Base-by-base conservation (phyloP, 2,329 filamentous ascomycete species). In the Trichoderma citrinoviride region DNA sequence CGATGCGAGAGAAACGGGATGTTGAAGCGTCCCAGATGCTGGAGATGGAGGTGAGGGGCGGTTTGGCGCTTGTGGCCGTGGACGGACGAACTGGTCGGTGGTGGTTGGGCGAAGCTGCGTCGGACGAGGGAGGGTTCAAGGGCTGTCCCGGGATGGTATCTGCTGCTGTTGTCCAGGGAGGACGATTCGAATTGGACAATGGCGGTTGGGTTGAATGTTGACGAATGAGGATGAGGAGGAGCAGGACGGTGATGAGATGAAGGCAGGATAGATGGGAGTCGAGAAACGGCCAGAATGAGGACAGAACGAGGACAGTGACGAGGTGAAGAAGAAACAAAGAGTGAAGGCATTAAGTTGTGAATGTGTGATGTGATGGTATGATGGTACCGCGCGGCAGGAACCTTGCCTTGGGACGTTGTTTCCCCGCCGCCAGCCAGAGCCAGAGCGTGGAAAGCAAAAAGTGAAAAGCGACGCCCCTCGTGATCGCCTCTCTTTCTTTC, bases 41-140 rank as follows among this genome's bases (percentile, higher is more conserved):
- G 41, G 58, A 54, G 47, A 62, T 52, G 60, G 60, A 62, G 47
- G 60, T 54, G 60, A 62, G 60, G 60, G 60, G 60, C 60, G 5
- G 46, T 46, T 54, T 46, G 27, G 60, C 60, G 49, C 19, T 25
- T 46, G 60, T 54, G 60, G 60, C 47, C 46, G 60, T 53, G 49
- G 46, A 54, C 37, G 44, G 23, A 44, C 5, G 53, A 44, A 57
- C 21, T 23, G 47, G 27, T 43, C 41, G 43, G 19, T 37, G 57
- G 21, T 44, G 58, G 58, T 53, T 61, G 47, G 46, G 25, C 33
- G 27, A 5, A 44, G 47, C 52, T 8, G 58, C 58, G 47, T 29
- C 37, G 58, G 47, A 27, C 56, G 23, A 19, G 49, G 27, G 21
- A 37, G 33, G 12, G 12, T 3, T 37, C 3, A 43, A 50, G 10